A percentile compares a stretch with the other conserved stretches of the same genome.
phyloP scores from a whole-genome alignment of 768 basidiomycete species.

The Strobilomyces echinocephalus region DNA sequence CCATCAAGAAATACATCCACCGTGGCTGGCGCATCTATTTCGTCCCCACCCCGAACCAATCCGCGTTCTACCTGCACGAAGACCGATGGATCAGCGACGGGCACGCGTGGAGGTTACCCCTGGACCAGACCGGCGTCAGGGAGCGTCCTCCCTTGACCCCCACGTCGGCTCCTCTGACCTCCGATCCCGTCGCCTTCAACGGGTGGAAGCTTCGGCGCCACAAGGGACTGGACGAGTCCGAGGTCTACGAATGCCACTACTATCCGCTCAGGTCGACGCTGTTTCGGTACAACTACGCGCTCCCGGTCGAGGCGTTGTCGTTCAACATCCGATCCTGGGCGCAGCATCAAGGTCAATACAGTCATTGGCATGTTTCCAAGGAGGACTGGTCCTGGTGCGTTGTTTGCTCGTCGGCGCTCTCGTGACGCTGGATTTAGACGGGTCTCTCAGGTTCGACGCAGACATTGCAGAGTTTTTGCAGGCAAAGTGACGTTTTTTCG shows the following conservation, averaged over 20 bases:
- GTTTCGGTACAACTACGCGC: not conserved
- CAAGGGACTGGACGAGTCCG: not conserved
- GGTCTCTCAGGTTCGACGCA: not conserved
- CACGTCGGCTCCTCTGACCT: not conserved
- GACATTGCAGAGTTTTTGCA: not conserved
- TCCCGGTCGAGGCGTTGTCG: not conserved
- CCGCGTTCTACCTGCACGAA: conserved; percentile 12
- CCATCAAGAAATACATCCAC: conserved; percentile 31
- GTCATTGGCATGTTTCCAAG: not conserved
- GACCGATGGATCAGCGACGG: conserved; percentile 31
- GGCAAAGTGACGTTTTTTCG: not conserved
- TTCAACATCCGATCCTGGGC: not conserved
- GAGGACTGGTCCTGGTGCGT: not conserved
- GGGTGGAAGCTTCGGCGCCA: not conserved
- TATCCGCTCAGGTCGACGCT: not conserved
- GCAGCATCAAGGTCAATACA: not conserved
- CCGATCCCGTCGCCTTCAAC: not conserved
- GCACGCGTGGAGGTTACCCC: not conserved
- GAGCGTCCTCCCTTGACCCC: not conserved
- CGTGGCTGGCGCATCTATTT: conserved; percentile 31
- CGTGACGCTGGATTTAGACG: not conserved
- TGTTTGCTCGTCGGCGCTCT: not conserved
- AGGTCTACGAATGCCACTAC: not conserved
- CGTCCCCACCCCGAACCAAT: conserved; percentile 1
- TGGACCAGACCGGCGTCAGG: not conserved